A percentile compares a stretch with the other conserved stretches of the same genome.
Evolutionary conservation across 1,139 yeast species (phyloP).

Genomic region (Debaryomycetaceae sp.): DNA sequence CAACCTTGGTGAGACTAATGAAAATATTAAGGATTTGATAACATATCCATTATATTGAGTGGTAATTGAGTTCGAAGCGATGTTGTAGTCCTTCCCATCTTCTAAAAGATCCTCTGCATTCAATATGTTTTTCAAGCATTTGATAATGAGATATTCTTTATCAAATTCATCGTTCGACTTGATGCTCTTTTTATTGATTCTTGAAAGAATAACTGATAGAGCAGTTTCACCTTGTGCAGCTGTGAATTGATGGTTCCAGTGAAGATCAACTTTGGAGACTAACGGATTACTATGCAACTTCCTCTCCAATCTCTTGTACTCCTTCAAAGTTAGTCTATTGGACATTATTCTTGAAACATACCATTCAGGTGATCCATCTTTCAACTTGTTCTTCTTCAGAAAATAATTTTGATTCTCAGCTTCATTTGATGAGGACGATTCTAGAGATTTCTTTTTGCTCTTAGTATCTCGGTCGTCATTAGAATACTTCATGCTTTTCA

Average conservation of each 20-base stretch:
- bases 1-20: conserved; percentile 39
- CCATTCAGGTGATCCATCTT: conserved; percentile 46
- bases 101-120: conserved; percentile 9
- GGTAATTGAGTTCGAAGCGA: not conserved
- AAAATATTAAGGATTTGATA: conserved; percentile 33
- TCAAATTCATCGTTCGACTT: conserved; percentile 46
- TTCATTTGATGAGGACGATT: not conserved
- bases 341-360: conserved; percentile 36
- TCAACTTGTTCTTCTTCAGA: conserved; percentile 18
- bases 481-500: not conserved
- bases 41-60: conserved; percentile 27
- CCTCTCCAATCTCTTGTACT: conserved; percentile 35
- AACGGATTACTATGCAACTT: conserved; percentile 22
- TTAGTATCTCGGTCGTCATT: not conserved
- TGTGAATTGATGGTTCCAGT: conserved; percentile 34
- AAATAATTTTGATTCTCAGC: not conserved
- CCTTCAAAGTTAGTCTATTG: conserved; percentile 30
- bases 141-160: conserved; percentile 35
- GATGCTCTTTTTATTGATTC: conserved; percentile 41
- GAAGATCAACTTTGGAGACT: conserved; percentile 14
- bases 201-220: conserved; percentile 34
- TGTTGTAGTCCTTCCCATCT: not conserved
- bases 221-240: conserved; percentile 46
- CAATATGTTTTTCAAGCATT: conserved; percentile 35
- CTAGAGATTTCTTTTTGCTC: not conserved